phyloP scores from a whole-genome alignment of 192 early-diverging fungal genomes.

The Allomyces macrogynus region DNA sequence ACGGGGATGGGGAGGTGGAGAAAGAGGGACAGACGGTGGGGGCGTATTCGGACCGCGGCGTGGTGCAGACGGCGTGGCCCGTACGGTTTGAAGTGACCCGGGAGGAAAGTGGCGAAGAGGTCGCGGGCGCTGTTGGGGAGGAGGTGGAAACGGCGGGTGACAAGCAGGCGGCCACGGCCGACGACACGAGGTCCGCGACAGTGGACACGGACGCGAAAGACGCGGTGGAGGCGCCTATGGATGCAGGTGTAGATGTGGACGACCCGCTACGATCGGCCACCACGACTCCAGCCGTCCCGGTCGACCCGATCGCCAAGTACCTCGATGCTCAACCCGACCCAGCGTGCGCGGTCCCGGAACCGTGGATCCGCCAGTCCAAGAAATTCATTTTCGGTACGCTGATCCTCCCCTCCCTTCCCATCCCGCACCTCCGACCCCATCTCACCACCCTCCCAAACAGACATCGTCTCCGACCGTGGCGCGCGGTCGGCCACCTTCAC shows the following conservation, averaged over 20 bases:
- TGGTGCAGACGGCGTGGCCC: conserved; percentile 17
- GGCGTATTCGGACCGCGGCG: conserved; percentile 18
- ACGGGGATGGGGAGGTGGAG: background rate
- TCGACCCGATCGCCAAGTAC: background rate
- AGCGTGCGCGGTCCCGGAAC: background rate
- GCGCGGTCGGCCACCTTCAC: conserved; percentile 28
- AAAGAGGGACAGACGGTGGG: conserved; percentile 12
- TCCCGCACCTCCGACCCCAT: background rate
- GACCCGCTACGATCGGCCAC: no score
- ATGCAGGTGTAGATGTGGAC: no score
- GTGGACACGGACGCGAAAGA: no score
- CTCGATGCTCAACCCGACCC: background rate
- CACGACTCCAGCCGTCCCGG: no score
- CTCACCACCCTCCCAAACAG: no score
- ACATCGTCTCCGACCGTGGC: no score
- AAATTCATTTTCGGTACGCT: background rate
- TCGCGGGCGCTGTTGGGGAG: background rate
- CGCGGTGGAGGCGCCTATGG: no score
- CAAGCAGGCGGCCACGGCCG: no score
- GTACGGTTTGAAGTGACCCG: conserved; percentile 3
- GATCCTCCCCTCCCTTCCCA: no score
- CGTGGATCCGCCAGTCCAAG: background rate
- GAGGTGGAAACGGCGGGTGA: no score
- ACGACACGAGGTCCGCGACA: no score
- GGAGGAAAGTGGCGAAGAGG: background rate